Conservation (phyloP, 345 rosid genomes). For the Pistacia vera region DNA sequence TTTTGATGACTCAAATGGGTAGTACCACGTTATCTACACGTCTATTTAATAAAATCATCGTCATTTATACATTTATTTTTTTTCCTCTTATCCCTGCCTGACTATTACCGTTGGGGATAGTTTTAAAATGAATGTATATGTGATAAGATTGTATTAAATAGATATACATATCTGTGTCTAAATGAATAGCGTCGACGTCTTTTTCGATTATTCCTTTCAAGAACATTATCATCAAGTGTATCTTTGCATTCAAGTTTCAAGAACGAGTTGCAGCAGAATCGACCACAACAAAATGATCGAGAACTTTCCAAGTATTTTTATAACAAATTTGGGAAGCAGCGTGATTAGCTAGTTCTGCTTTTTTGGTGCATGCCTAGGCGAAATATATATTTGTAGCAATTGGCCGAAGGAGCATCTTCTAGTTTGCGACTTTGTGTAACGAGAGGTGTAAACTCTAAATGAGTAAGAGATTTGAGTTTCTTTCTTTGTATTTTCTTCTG, state of each 20-base stretch:
- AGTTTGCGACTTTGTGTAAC: too few species aligned
- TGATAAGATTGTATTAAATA: neutral
- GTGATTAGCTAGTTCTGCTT: neutral
- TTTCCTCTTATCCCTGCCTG: neutral
- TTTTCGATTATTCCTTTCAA: neutral
- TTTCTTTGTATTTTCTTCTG: neutral
- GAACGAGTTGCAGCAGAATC: neutral
- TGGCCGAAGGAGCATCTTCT: neutral
- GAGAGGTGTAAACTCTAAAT: too few species aligned
- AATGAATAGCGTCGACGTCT: neutral
- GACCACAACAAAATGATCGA: neutral
- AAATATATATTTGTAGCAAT: neutral
- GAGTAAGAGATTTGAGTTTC: neutral
- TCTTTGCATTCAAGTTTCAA: neutral
- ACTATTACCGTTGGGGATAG: neutral
- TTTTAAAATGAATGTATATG: neutral
- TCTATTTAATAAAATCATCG: neutral
- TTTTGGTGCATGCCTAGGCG: neutral
- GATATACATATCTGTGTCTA: neutral
- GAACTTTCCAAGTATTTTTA: conserved; percentile 13
- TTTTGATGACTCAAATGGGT: conserved; percentile 26
- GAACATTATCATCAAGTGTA: neutral
- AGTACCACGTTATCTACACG: neutral
- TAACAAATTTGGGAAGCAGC: conserved; percentile 10
- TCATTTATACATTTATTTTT: neutral